These are phyloP conservation scores for Fusarium avenaceum DNA, from an alignment of 2,329 filamentous ascomycete genomes.

Conservation along the genomic window DNA sequence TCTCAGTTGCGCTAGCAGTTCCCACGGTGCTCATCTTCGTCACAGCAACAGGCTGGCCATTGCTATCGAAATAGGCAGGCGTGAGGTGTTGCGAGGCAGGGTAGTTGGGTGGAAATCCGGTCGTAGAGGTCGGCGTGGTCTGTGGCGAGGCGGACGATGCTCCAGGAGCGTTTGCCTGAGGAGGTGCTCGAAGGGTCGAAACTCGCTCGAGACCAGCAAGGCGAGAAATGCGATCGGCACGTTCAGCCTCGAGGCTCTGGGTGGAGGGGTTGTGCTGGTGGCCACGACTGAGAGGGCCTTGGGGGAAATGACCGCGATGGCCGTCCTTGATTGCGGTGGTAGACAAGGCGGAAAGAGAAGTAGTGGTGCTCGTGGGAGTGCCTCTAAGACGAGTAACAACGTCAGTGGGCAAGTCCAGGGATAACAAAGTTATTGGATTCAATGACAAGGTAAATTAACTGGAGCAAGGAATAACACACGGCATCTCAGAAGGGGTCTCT, in stretches of 20 bases:
- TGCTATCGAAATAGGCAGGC: conserved; percentile 85
- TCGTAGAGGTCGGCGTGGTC: conserved; percentile 65
- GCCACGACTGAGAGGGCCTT: conserved; percentile 66
- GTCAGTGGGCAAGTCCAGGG: conserved; percentile 20
- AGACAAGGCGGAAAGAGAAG: conserved; percentile 89
- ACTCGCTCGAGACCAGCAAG: conserved; percentile 92
- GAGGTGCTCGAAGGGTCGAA: conserved; percentile 75
- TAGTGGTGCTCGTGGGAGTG: conserved; percentile 92
- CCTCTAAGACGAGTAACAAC: conserved; percentile 67
- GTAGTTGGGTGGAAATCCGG: conserved; percentile 59
- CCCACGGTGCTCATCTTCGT: conserved; percentile 92
- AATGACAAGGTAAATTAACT: conserved; percentile 6
- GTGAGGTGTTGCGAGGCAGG: conserved; percentile 60
- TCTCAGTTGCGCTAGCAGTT: conserved; percentile 88
- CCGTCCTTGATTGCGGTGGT: conserved; percentile 98
- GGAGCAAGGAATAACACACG: conserved; percentile 69
- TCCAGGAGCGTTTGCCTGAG: conserved; percentile 50
- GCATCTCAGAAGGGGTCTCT: conserved; percentile 89
- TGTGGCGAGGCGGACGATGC: conserved; percentile 61
- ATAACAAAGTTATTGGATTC: conserved; percentile 7
- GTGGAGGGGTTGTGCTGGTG: conserved; percentile 71
- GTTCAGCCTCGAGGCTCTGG: conserved; percentile 88
- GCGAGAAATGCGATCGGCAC: conserved; percentile 94
- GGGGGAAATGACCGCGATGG: conserved; percentile 83
- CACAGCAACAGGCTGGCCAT: conserved; percentile 74